Conservation (phyloP, 805 yeast genomes). For the Zygotorulaspora danielsina region DNA sequence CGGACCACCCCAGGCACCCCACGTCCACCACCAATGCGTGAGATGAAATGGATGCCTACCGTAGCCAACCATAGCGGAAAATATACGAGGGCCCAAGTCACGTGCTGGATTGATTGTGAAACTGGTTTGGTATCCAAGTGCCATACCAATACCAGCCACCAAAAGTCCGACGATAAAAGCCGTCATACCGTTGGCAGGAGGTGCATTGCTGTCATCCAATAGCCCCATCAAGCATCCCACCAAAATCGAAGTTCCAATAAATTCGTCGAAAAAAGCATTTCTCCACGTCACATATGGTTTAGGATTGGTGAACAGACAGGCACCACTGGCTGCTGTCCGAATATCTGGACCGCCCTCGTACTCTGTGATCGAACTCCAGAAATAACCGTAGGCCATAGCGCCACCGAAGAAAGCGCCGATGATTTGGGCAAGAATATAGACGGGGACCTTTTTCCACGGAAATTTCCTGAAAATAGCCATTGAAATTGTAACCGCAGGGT, state of each 20-base stretch:
- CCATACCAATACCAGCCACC: slow-evolving; percentile 41
- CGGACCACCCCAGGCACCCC: slow-evolving; percentile 40
- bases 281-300: slow-evolving; percentile 34
- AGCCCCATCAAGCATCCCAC: slow-evolving; percentile 42
- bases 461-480: slow-evolving; percentile 44
- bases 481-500: slow-evolving; percentile 45
- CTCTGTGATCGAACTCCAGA: slow-evolving; percentile 32
- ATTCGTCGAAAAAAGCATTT: slow-evolving; percentile 43
- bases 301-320: slow-evolving; percentile 43
- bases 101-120: slow-evolving; percentile 47
- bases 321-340: slow-evolving; percentile 34
- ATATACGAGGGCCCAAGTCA: slow-evolving; percentile 46
- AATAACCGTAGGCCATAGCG: slow-evolving; percentile 41
- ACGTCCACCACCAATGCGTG: slow-evolving; percentile 35
- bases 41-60: slow-evolving; percentile 21
- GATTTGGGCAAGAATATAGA: slow-evolving; percentile 41
- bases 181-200: slow-evolving; percentile 38
- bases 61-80: slow-evolving; percentile 42
- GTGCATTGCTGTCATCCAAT: slow-evolving; percentile 42
- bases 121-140: slow-evolving; percentile 46
- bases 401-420: slow-evolving; percentile 45
- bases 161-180: slow-evolving; percentile 42
- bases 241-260: slow-evolving; percentile 40
- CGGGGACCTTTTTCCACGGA: slow-evolving; percentile 44
- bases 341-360: slow-evolving; percentile 17